phyloP scores from a whole-genome alignment of 176 grass and related monocot species.

The Lolium perenne region DNA sequence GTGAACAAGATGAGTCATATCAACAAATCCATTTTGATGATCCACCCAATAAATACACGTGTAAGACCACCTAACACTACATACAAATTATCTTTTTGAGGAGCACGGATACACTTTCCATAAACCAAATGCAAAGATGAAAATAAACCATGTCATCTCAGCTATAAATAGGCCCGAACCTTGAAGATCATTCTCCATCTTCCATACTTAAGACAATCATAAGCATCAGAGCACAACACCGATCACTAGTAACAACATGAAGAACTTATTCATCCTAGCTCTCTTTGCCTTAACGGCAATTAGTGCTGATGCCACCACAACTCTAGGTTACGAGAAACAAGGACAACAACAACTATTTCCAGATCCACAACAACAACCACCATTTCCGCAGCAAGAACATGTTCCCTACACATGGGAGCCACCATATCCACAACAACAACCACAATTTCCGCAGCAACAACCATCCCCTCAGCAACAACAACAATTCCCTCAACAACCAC shows the following conservation, averaged over 20 bases:
- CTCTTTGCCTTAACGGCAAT: background rate
- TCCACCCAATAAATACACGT: background rate
- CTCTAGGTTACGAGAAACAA: too few species aligned
- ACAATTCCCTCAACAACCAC: background rate
- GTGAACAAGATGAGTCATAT: background rate
- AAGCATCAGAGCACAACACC: background rate
- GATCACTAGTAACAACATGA: background rate
- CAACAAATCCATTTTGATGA: background rate
- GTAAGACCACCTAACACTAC: background rate
- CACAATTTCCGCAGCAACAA: too few species aligned
- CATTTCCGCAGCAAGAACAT: too few species aligned
- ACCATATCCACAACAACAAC: too few species aligned
- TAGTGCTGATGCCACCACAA: too few species aligned
- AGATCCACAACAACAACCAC: too few species aligned
- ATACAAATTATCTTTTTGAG: background rate
- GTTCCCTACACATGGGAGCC: too few species aligned
- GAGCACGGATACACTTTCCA: background rate
- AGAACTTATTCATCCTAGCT: background rate
- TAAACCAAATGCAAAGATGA: background rate
- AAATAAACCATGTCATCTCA: background rate
- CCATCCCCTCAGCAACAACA: background rate
- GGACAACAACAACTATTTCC: too few species aligned
- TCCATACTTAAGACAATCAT: background rate
- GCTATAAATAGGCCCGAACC: slow-evolving; percentile 10
- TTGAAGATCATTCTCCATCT: background rate